Percentiles rank a stretch among this genome's conserved stretches.
phyloP scores from a whole-genome alignment of 805 yeast species.

The Maudiozyma turicensis region DNA sequence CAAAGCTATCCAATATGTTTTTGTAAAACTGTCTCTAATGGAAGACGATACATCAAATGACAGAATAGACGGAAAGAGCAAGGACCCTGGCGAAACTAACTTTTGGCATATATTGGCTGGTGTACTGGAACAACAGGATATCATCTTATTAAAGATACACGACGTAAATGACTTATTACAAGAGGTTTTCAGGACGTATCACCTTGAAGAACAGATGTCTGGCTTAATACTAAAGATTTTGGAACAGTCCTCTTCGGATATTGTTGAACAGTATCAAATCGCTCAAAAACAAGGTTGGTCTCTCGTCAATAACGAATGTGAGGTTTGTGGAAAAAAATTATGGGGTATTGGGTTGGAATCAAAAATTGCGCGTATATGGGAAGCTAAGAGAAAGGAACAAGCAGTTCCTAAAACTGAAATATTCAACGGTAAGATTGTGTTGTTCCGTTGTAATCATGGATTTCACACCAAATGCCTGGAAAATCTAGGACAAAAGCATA shows the following conservation, averaged over 20 bases:
- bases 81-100: slow-evolving; percentile 22
- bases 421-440: slow-evolving; percentile 4
- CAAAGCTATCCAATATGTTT: slow-evolving; percentile 13
- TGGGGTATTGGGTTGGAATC: slow-evolving; percentile 58
- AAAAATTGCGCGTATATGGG: slow-evolving; percentile 49
- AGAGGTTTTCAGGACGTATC: slow-evolving; percentile 55
- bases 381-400: slow-evolving; percentile 30
- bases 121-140: slow-evolving; percentile 42
- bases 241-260: slow-evolving; percentile 44
- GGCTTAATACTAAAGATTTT: slow-evolving; percentile 42
- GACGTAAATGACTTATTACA: slow-evolving; percentile 50
- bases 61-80: not conserved
- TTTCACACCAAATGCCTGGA: slow-evolving; percentile 22
- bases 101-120: slow-evolving; percentile 46
- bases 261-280: slow-evolving; percentile 35
- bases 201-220: slow-evolving; percentile 52
- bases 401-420: not conserved
- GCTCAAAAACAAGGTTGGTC: slow-evolving; percentile 57
- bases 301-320: slow-evolving; percentile 47
- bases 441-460: slow-evolving; percentile 26
- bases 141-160: slow-evolving; percentile 42
- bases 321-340: slow-evolving; percentile 62
- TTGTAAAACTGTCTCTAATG: slow-evolving; percentile 14
- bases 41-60: slow-evolving; percentile 11
- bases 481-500: slow-evolving; percentile 20